Base-by-base conservation (phyloP, 805 yeast species). In the Pichia californica region DNA sequence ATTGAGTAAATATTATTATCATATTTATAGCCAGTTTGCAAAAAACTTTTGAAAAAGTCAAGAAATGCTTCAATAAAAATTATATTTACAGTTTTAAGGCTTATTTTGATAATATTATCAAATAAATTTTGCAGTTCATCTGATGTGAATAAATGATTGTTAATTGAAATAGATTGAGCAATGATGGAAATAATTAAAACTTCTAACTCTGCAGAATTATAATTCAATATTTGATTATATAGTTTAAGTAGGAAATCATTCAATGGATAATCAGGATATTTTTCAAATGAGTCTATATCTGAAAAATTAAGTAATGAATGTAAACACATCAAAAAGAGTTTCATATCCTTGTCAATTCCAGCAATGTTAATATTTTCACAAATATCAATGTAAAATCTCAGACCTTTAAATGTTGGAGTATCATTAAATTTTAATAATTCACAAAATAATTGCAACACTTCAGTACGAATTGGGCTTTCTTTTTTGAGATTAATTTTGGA, bases 341-440 rank as follows among this genome's bases (percentile, higher is more conserved):
- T 53, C 29, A 57, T 65, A 45, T 58, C 68, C 20, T 57, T 56
- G 38, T 61, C 73, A 15, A 31, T n/a, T 10, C 77, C 77, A 14
- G 70, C 50, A 14, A 66, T 50, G 15, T 68, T 54, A 46, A 81
- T 72, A 46, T 60, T 70, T 3, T 55, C 51, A 28, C 76, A 59
- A 1, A 85, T 73, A 38, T 81, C 83, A 43, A 73, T 67, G 58
- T 80, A 87, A 59, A 79, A 83, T 41, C 73, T 66, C 40, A 79
- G 54, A 39, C 73, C 64, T 7, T 76, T 62, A 5, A 76, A 68
- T 1, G 75, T 71, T 8, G 77, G 63, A 9, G 65, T 53, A 33
- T 77, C 81, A 46, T 77, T 79, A 30, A 70, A 65, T 18, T 58
- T 55, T 8, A 83, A 76, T 58, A 95, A 83, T 40, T 69, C 67